phyloP scores from a whole-genome alignment of 1,284 basidiomycete genomes.

The Polyporus tsugae region DNA sequence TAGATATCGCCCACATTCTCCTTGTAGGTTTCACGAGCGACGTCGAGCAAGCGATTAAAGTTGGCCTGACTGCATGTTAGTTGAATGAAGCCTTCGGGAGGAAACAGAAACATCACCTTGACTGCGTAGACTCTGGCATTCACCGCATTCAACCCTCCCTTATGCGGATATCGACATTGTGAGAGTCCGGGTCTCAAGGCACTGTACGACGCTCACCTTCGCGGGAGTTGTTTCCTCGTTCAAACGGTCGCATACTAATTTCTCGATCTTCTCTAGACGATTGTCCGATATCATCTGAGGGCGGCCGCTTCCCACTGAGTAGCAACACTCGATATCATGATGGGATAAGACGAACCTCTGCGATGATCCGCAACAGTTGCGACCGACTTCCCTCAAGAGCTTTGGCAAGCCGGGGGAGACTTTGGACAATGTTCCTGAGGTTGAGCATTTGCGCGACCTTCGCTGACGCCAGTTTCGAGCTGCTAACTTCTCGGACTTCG shows the following conservation, averaged over 20 bases:
- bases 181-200: conserved; percentile 12
- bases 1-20: conserved; percentile 91
- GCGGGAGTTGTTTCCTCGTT: conserved; percentile 73
- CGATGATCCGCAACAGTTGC: conserved; percentile 69
- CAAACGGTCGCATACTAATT: conserved; percentile 64
- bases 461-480: conserved; percentile 69
- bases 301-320: background rate
- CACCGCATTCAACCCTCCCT: conserved; percentile 74
- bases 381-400: conserved; percentile 67
- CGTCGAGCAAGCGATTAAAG: conserved; percentile 85
- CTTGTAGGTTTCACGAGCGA: conserved; percentile 91
- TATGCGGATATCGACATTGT: conserved; percentile 8
- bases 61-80: conserved; percentile 59
- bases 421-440: conserved; percentile 74
- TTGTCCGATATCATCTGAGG: conserved; percentile 76
- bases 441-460: conserved; percentile 82
- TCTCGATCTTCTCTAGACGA: conserved; percentile 68
- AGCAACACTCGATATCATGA: background rate
- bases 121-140: conserved; percentile 88
- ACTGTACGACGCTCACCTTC: conserved; percentile 55
- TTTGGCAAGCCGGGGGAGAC: conserved; percentile 66
- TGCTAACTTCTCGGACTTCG: conserved; percentile 60
- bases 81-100: background rate
- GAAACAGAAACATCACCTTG: conserved; percentile 52
- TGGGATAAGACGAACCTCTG: conserved; percentile 51